phyloP scores from a whole-genome alignment of 1,284 basidiomycete species.

The Papiliotrema flavescens region DNA sequence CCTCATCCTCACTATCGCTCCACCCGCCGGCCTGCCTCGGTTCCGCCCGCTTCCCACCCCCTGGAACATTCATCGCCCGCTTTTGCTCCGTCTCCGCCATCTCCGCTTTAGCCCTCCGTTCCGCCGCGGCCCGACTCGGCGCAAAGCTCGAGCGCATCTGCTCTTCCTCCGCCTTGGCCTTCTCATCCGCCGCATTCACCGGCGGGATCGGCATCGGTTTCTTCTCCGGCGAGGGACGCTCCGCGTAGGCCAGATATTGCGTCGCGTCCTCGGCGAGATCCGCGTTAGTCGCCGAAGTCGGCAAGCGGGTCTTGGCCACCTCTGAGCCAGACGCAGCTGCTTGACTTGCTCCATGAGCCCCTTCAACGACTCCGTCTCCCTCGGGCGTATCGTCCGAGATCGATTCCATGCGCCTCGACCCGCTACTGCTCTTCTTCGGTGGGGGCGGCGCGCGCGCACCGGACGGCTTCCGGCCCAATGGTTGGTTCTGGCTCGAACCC shows the following conservation, averaged over 20 bases:
- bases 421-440: slow-evolving; percentile 36
- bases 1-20: slow-evolving; percentile 61
- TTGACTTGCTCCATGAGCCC: background rate
- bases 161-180: slow-evolving; percentile 13
- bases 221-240: slow-evolving; percentile 26
- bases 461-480: slow-evolving; percentile 67
- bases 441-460: slow-evolving; percentile 74
- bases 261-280: slow-evolving; percentile 37
- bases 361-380: background rate
- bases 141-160: slow-evolving; percentile 74
- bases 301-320: background rate
- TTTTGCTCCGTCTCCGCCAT: slow-evolving; percentile 62
- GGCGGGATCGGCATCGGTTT: slow-evolving; percentile 12
- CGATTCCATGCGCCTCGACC: slow-evolving; percentile 11
- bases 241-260: slow-evolving; percentile 39
- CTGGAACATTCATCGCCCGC: slow-evolving; percentile 57
- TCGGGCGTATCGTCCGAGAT: slow-evolving; percentile 12
- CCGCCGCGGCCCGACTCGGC: slow-evolving; percentile 70
- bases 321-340: background rate
- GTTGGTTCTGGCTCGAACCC: no score
- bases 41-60: slow-evolving; percentile 28
- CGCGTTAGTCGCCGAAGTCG: slow-evolving; percentile 7
- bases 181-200: background rate
- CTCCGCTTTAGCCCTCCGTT: slow-evolving; percentile 75
- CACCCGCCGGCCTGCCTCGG: slow-evolving; percentile 12